A percentile compares a stretch with the other conserved stretches of the same genome.
Evolutionary conservation across 768 basidiomycete species (phyloP).

Genomic region (Melanogaster broomeanus): DNA sequence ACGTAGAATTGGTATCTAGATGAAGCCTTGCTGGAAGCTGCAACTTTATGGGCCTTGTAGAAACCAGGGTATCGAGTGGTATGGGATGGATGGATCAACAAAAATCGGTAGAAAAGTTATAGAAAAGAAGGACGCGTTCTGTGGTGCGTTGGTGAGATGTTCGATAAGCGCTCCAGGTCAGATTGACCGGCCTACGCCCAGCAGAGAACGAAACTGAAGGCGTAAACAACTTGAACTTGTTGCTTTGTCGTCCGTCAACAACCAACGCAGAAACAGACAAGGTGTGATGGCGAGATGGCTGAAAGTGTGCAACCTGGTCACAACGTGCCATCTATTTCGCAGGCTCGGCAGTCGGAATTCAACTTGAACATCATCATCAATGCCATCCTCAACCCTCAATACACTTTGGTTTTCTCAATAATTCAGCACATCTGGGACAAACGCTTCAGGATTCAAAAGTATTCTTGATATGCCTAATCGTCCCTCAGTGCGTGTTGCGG

Average conservation of each 20-base stretch:
- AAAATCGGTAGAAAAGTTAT: slow-evolving; percentile 35
- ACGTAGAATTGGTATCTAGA: slow-evolving; percentile 18
- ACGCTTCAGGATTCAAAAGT: no score
- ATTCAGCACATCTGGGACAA: no score
- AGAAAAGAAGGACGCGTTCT: slow-evolving; percentile 40
- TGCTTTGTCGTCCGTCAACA: slow-evolving; percentile 36
- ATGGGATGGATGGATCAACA: slow-evolving; percentile 23
- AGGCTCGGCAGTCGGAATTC: slow-evolving; percentile 22
- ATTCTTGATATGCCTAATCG: no score
- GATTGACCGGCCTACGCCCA: slow-evolving; percentile 33
- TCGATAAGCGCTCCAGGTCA: slow-evolving; percentile 37
- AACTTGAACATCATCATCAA: slow-evolving; percentile 46
- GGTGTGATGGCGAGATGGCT: slow-evolving; percentile 8
- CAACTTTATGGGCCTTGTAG: slow-evolving; percentile 17
- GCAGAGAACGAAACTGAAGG: slow-evolving; percentile 22
- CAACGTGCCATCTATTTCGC: slow-evolving; percentile 27
- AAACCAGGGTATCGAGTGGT: slow-evolving; percentile 27
- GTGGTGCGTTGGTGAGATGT: slow-evolving; percentile 33
- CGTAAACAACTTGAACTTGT: slow-evolving; percentile 28
- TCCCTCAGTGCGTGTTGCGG: no score
- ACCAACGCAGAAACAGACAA: slow-evolving; percentile 34
- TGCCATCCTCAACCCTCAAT: no score
- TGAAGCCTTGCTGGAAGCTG: slow-evolving; percentile 15
- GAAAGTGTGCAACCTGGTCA: slow-evolving; percentile 9
- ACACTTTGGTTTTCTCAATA: slow-evolving; percentile 6